Conservation (phyloP, 1,284 basidiomycete genomes). For the Ustilago xerochloae region DNA sequence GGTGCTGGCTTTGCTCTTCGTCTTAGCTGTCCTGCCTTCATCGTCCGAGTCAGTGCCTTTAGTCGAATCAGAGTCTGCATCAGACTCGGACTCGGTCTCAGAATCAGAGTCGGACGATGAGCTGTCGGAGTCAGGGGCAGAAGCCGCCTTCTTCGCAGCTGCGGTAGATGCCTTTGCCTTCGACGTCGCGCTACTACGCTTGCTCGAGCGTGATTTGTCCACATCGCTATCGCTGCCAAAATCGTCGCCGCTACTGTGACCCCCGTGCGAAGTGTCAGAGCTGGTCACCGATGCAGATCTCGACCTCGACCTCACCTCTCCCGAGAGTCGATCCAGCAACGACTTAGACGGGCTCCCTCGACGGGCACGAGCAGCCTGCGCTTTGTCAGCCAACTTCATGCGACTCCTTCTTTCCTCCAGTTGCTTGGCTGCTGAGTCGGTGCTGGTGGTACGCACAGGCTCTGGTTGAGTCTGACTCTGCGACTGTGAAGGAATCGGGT, state of each 20-base stretch:
- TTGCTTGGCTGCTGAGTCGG: conserved; percentile 22
- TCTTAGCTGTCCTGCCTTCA: neutral
- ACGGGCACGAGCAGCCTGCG: neutral
- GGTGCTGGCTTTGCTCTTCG: neutral
- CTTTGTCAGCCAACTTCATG: conserved; percentile 28
- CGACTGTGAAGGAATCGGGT: conserved; percentile 22
- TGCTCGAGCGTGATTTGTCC: conserved; percentile 1
- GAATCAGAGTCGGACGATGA: conserved; percentile 9
- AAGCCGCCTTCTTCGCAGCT: neutral
- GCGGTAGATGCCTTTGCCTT: conserved; percentile 1
- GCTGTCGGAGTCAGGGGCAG: conserved; percentile 3
- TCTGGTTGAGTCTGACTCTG: neutral
- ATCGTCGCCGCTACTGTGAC: conserved; percentile 20
- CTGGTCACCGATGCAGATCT: conserved; percentile 42
- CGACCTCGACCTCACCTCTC: conserved; percentile 7
- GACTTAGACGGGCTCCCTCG: neutral
- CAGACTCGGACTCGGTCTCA: conserved; percentile 24
- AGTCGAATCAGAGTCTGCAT: conserved; percentile 2
- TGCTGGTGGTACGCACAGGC: neutral
- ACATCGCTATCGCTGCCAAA: neutral
- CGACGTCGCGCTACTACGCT: neutral
- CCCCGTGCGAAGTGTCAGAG: conserved; percentile 40
- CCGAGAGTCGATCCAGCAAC: neutral
- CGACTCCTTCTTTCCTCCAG: conserved; percentile 33
- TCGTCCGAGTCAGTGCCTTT: neutral